These are phyloP conservation scores for Hyaloscypha hepaticicola DNA, from an alignment of 495 filamentous ascomycete genomes.

Conservation along the genomic window DNA sequence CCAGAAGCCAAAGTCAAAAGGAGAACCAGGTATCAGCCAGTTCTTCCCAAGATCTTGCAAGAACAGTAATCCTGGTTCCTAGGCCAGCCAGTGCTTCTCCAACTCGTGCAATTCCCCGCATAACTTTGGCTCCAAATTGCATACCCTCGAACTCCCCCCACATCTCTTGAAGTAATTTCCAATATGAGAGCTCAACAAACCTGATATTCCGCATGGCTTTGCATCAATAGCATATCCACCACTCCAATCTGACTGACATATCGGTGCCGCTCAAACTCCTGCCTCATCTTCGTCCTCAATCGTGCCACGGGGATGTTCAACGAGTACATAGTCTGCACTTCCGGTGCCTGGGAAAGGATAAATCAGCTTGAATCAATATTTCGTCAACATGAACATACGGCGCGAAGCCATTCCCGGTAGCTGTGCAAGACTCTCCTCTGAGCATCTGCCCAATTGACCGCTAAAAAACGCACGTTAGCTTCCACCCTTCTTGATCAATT, in stretches of 20 bases:
- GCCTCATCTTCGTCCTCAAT: constrained; percentile 90
- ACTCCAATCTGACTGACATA: constrained; percentile 85
- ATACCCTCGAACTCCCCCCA: neutral
- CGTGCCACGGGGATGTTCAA: constrained; percentile 82
- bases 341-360: constrained; percentile 66
- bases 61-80: neutral
- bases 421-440: constrained; percentile 75
- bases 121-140: neutral
- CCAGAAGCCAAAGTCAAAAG: neutral
- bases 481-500: neutral
- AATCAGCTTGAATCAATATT: constrained; percentile 5
- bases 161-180: neutral
- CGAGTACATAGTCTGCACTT: constrained; percentile 95
- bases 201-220: constrained; percentile 91
- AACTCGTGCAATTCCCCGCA: neutral
- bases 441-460: constrained; percentile 83
- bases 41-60: neutral
- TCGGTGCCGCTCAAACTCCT: constrained; percentile 96
- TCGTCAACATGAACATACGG: constrained; percentile 58
- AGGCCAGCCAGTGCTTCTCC: neutral
- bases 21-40: neutral
- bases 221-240: constrained; percentile 83
- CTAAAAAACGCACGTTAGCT: constrained; percentile 46
- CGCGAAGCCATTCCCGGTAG: constrained; percentile 92
- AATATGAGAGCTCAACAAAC: constrained; percentile 35